Base-by-base conservation (phyloP, 169 alveolate genomes). In the Eimeria falciformis region DNA sequence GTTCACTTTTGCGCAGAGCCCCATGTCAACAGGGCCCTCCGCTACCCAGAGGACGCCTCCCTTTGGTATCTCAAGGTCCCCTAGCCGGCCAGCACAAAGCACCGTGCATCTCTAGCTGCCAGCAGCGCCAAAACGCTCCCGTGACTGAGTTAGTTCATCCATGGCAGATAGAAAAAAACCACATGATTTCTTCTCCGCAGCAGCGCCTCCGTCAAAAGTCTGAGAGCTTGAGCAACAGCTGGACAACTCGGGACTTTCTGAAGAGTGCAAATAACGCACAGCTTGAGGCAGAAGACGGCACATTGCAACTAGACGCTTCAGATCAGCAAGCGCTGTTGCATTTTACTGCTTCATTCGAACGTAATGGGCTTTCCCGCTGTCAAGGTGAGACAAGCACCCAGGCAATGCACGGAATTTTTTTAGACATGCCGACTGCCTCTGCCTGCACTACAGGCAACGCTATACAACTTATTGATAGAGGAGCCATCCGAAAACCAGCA, bases 241-340 rank as follows among this genome's bases (percentile, higher is more conserved):
- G 89, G 89, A 81, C 89, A 17, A 75, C 55, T 81, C 89, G 75
- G 6, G 89, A 81, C 75, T 75, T 75, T 53, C 75, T 81, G 21
- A 81, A 56, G n/a, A 81, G 77, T 65, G 89, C 89, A 18, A 75
- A 75, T 53, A 81, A 27, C 21, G 75, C 75, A 21, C 89, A 55
- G 50, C 75, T 25, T 12, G 89, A 56, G 5, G 53, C 58, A 6
- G 89, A 81, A 33, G 89, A 81, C 55, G 77, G 29, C 21, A 14
- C 75, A 17, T 43, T 81, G 75, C 77, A 81, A 56, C 89, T 81
- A 33, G 89, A 81, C 11, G 89, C 89, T 23, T 81, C 89, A 11
- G 89, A 81, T n/a, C 89, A 81, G 46, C 71, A 37, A 17, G 89
- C 50, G 56, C 77, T 81, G 12, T 53, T 56, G 9, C 89, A 81